phyloP scores from a whole-genome alignment of 1,284 basidiomycete species.

The Apiotrichum porosum region DNA sequence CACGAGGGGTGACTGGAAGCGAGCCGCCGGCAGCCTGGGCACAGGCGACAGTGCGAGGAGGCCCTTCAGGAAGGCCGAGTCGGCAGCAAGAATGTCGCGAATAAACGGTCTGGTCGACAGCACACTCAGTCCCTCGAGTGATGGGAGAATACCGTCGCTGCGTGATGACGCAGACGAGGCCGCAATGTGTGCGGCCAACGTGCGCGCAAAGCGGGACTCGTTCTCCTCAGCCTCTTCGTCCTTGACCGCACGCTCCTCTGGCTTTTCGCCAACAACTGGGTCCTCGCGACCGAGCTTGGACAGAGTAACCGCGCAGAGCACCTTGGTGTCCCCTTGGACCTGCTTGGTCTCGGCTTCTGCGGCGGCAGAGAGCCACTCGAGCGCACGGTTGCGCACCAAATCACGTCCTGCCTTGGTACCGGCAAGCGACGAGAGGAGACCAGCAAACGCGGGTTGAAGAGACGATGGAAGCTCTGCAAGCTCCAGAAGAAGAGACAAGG shows the following conservation, averaged over 20 bases:
- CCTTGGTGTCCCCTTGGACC: conserved; percentile 40
- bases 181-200: conserved; percentile 59
- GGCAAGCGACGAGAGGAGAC: conserved; percentile 65
- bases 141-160: conserved; percentile 51
- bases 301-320: conserved; percentile 64
- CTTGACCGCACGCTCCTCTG: conserved; percentile 22
- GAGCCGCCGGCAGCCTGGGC: conserved; percentile 38
- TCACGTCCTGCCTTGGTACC: conserved; percentile 66
- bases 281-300: conserved; percentile 67
- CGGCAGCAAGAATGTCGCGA: conserved; percentile 61
- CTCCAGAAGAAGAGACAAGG: conserved; percentile 37
- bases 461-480: conserved; percentile 36
- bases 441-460: conserved; percentile 55
- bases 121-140: conserved; percentile 77
- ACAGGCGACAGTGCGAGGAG: conserved; percentile 55
- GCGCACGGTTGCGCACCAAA: conserved; percentile 54
- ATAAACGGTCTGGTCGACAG: conserved; percentile 62
- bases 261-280: conserved; percentile 51
- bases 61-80: conserved; percentile 57
- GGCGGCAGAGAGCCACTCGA: conserved; percentile 39
- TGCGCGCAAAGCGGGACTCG: conserved; percentile 54
- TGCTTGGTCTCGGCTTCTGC: conserved; percentile 32
- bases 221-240: conserved; percentile 26
- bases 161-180: conserved; percentile 2
- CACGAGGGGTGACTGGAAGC: conserved; percentile 54